Base-by-base conservation (phyloP, 176 grass and related monocot species). In the Pharus latifolius region DNA sequence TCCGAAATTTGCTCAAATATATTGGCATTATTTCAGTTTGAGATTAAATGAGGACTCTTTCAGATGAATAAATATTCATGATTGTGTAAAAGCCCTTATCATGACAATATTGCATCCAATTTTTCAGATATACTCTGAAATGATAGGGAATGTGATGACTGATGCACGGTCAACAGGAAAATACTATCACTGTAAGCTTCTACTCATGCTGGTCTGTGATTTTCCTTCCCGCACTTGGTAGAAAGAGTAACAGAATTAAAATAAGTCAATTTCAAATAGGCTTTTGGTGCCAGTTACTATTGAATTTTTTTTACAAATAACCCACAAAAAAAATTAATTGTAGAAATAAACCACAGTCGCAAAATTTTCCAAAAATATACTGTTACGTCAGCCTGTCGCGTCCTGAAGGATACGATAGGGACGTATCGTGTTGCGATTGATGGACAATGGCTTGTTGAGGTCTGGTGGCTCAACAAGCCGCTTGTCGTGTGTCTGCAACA, bases 141-240 rank as follows among this genome's bases (percentile, higher is more conserved):
- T 95, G 96, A 99, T 99, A 72, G 90, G 96, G 75, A 99, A 99
- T 95, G 96, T 99, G 41, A 99, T 99, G 96, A 92, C 78, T 59
- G 96, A 99, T 82, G 96, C 90, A 55, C 80, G 96, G 22, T 99
- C 96, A 34, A 99, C 96, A 11, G 96, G 96, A 51, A 99, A 99
- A 82, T 99, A 99, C 65, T 99, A 99, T 14, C 96, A 99, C 79
- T 99, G 96, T 99, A 99, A 91, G 96, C 72, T 81, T 45, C 5
- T 76, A 3, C 33, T 61, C 41, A 50, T 72, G 3, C 19, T 55
- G 20, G 60, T 44, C 37, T 11, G 54, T 44, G 26, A 16, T 52
- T 34, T 43, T 23, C 50, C 53, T 62, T 16, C 14, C 3, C 69
- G 47, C 17, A 14, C 9, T 35, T 23, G 5, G 19, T 19, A 23